Percentiles rank a stretch among this genome's conserved stretches.
Conservation (phyloP, 768 basidiomycete genomes). For the Tulasnella sp. region DNA sequence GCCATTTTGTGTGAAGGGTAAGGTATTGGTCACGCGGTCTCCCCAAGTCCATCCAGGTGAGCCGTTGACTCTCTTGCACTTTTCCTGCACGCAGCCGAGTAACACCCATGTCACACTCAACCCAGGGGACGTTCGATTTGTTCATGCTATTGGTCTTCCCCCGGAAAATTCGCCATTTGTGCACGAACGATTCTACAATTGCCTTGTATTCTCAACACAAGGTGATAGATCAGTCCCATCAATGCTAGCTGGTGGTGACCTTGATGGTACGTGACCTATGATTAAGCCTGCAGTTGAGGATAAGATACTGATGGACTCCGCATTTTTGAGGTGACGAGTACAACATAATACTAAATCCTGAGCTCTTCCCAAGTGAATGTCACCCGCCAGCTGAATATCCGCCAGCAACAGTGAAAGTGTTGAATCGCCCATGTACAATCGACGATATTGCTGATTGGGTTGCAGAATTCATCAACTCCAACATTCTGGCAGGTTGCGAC, state of each 20-base stretch:
- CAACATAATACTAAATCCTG: slow-evolving; percentile 31
- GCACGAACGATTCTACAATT: slow-evolving; percentile 36
- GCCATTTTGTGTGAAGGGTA: slow-evolving; percentile 40
- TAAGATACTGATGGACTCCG: neutral
- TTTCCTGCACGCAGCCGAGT: too few species aligned
- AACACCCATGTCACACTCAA: neutral
- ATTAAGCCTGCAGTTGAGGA: neutral
- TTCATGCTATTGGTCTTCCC: slow-evolving; percentile 46
- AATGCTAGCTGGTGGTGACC: slow-evolving; percentile 54
- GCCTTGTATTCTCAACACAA: slow-evolving; percentile 46
- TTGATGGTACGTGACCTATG: slow-evolving; percentile 41
- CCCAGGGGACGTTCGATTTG: slow-evolving; percentile 23
- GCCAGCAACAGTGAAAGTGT: slow-evolving; percentile 34
- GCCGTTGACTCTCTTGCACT: too few species aligned
- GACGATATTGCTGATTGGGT: slow-evolving; percentile 57
- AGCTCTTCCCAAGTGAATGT: slow-evolving; percentile 22
- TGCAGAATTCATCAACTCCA: slow-evolving; percentile 53
- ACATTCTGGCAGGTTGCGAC: slow-evolving; percentile 49
- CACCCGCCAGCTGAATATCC: slow-evolving; percentile 37
- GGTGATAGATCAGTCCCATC: slow-evolving; percentile 47
- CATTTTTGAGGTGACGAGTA: slow-evolving; percentile 32
- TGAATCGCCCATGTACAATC: slow-evolving; percentile 43
- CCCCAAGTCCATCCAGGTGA: slow-evolving; percentile 62
- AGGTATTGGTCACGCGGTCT: slow-evolving; percentile 45
- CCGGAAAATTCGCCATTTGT: slow-evolving; percentile 41